phyloP scores from a whole-genome alignment of 2,329 filamentous ascomycete genomes.

The Diaporthe eres region DNA sequence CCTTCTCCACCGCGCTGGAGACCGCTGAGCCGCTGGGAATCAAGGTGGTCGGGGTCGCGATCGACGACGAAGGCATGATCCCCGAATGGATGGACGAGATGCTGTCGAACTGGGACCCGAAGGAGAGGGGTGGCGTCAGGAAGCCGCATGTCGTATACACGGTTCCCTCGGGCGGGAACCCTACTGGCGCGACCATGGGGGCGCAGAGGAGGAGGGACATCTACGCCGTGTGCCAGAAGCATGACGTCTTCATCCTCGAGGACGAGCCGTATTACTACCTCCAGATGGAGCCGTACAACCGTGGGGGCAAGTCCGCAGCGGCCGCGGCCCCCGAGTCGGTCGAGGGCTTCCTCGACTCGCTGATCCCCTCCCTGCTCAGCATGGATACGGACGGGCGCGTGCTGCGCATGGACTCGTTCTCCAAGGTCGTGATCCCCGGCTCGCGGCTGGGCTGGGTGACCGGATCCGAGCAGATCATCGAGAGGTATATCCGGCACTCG shows the following conservation, averaged over 20 bases:
- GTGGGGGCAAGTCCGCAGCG: constrained; percentile 63
- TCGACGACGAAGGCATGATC: constrained; percentile 68
- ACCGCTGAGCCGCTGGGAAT: constrained; percentile 69
- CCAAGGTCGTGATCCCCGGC: constrained; percentile 89
- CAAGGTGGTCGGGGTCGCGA: constrained; percentile 62
- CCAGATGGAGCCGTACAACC: constrained; percentile 83
- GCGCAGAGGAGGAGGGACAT: constrained; percentile 76
- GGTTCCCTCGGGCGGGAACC: constrained; percentile 86
- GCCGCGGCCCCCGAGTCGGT: constrained; percentile 72
- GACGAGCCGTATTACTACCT: constrained; percentile 97
- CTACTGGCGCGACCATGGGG: constrained; percentile 87
- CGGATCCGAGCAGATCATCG: constrained; percentile 85
- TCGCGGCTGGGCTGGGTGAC: constrained; percentile 91
- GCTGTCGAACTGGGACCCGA: constrained; percentile 64
- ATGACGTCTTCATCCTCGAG: constrained; percentile 89
- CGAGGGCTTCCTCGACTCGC: constrained; percentile 79
- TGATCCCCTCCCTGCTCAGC: constrained; percentile 83
- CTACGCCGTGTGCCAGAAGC: constrained; percentile 84
- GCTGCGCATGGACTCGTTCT: constrained; percentile 92
- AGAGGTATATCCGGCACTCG: constrained; percentile 84
- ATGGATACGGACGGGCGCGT: constrained; percentile 91
- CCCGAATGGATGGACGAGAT: constrained; percentile 67
- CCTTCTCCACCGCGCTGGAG: constrained; percentile 81
- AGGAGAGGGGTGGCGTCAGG: constrained; percentile 56
- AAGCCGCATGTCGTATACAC: constrained; percentile 72